Percentiles rank a stretch among this genome's conserved stretches.
Conservation (phyloP, 2,329 filamentous ascomycete species). For the Alternaria consortialis region DNA sequence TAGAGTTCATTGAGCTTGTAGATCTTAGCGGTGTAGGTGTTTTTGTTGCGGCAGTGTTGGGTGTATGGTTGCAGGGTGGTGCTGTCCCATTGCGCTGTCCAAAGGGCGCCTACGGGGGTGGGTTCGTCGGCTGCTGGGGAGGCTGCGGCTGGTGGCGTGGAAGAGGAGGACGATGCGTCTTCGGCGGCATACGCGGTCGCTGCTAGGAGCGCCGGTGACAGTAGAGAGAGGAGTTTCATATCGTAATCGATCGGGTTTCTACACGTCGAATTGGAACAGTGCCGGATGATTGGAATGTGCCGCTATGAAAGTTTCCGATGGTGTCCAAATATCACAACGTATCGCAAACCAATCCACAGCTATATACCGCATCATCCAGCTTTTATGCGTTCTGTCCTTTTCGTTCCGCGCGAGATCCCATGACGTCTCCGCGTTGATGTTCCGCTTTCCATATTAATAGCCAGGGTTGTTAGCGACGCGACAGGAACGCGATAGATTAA, state of each 20-base stretch:
- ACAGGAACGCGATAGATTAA: conserved; percentile 29
- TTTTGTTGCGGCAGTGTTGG: conserved; percentile 27
- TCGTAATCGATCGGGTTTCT: background rate
- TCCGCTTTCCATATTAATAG: conserved; percentile 30
- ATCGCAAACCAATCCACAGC: background rate
- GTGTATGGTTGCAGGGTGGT: conserved; percentile 34
- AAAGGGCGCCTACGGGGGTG: conserved; percentile 41
- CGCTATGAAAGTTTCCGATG: background rate
- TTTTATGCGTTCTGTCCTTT: conserved; percentile 29
- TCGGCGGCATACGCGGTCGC: conserved; percentile 26
- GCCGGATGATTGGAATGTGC: background rate
- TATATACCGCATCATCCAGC: background rate
- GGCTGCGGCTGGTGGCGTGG: conserved; percentile 20
- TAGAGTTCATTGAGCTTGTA: conserved; percentile 47
- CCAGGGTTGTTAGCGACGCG: conserved; percentile 17
- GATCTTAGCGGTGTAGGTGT: conserved; percentile 37
- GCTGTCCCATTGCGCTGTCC: conserved; percentile 41
- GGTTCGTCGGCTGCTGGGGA: conserved; percentile 32
- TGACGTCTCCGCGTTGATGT: conserved; percentile 15
- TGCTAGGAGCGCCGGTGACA: conserved; percentile 35
- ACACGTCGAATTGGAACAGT: background rate
- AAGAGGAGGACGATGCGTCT: conserved; percentile 17
- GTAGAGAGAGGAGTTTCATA: conserved; percentile 37
- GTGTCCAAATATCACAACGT: background rate
- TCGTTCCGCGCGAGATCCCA: conserved; percentile 8